Evolutionary conservation across 768 basidiomycete species (phyloP), one percentile per base, ranked within the genome.

Genomic region (Punctularia strigosozonata): DNA sequence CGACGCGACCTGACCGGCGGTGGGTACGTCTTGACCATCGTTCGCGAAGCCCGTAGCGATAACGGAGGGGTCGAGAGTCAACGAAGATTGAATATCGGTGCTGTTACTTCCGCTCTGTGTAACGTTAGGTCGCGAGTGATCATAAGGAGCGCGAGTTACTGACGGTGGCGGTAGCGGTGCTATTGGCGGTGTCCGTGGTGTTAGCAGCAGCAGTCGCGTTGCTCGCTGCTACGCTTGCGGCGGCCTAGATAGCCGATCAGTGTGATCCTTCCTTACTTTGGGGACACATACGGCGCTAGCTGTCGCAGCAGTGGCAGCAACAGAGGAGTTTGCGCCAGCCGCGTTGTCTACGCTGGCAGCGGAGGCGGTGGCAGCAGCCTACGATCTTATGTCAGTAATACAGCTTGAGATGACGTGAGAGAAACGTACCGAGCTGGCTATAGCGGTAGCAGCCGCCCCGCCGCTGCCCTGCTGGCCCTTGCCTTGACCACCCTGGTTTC

Each of bases 21-120:
- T 46, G 1, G 60, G 44, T 20, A 43, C 38, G 13, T 49, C 45
- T 43, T 62, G 56, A 17, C 80, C 82, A 43, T 74, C 52, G 33
- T 73, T 58, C 14, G 59, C 65, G 42, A 80, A 77, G n/a, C 71
- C 71, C 3, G 50, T 44, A 8, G 73, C 71, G 41, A 84, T 63
- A 19, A 80, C 69, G 3, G 55, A 57, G 28, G 68, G 58, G 22
- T 64, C 48, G 31, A 75, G 66, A 8, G 63, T 65, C 26, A 66
- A 43, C 1, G 69, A 73, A 6, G 54, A 52, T 48, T 76, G 74
- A 6, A 63, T 42, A 43, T 75, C 65, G 22, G 46, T 44, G 17
- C 41, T 38, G 37, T 48, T 36, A 44, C 39, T 39, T n/a, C n/a
- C n/a, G n/a, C n/a, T n/a, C n/a, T n/a, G n/a, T n/a, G n/a, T n/a